Base-by-base conservation (phyloP, 192 early-diverging fungal genomes). In the Backusella tuberculispora region DNA sequence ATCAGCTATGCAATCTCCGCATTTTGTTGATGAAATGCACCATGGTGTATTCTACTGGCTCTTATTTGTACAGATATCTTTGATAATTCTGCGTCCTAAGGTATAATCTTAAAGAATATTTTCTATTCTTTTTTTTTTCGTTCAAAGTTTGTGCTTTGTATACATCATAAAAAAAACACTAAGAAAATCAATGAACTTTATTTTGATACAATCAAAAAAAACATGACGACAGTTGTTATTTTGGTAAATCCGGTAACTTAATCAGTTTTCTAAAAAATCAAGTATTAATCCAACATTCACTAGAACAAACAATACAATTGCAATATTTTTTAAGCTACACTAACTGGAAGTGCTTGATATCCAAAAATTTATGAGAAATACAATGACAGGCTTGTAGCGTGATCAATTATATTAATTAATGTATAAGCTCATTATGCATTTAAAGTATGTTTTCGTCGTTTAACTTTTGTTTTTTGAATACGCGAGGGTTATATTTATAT, bases 141-240 rank as follows among this genome's bases (percentile, higher is more conserved):
- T 21, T 26, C 26, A 24, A 60, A 56, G 53, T 24, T 26, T 24
- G 53, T 19, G 13, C 10, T 7, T 26, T 60, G 26, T 60, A 26
- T 60, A 60, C 10, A 43, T 60, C 9, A 60, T 9, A 60, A 19
- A 60, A 60, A 26, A 60, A 24, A 60, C 53, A 60, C 53, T 19
- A 60, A 19, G 53, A 60, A 60, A 60, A 60, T 60, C 53, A 26
- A 26, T 60, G 26, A 60, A 60, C 53, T 26, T 60, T 60, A 60
- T 60, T 60, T 60, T 60, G 26, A 19, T 26, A 26, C 53, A 26
- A 5, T 4, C 50, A 26, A 26, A 60, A 60, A 26, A 24, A 26
- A 8, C 50, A 10, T 19, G n/a, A 19, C 19, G 15, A n/a, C n/a
- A 50, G n/a, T 17, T 50, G 48, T n/a, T 50, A n/a, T n/a, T 19